Evolutionary conservation across 225 moss, liverwort and hornwort genomes (phyloP).

Genomic region (Physcomitrellopsis africana): DNA sequence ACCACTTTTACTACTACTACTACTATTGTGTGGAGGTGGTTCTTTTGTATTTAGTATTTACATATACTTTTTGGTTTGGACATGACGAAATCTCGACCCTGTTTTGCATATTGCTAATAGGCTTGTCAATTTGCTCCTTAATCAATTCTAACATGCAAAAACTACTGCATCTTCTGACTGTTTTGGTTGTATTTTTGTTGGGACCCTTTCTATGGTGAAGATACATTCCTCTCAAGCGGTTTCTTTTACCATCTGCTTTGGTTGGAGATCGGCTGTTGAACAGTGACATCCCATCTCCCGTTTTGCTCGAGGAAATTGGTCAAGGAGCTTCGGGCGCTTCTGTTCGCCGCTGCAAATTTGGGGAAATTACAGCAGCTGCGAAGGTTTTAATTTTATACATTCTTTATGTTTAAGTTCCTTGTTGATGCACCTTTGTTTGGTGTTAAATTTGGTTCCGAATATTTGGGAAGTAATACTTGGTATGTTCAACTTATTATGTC

Average conservation of each 20-base stretch:
- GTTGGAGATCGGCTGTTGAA: constrained; percentile 43
- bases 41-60: no score
- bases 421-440: not conserved
- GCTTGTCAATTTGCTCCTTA: constrained; percentile 4
- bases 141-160: constrained; percentile 1
- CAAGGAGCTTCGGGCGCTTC: constrained; percentile 93
- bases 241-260: constrained; percentile 60
- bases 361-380: constrained; percentile 76
- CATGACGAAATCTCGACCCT: constrained; percentile 9
- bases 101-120: constrained; percentile 11
- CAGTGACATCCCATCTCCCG: constrained; percentile 48
- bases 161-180: constrained; percentile 4
- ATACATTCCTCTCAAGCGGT: constrained; percentile 85
- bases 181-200: constrained; percentile 7
- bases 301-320: constrained; percentile 82
- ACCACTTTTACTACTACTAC: no score
- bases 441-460: not conserved
- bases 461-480: not conserved
- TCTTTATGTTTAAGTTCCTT: constrained; percentile 17
- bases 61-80: not conserved
- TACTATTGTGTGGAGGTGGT: not conserved
- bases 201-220: constrained; percentile 41
- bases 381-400: constrained; percentile 56
- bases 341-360: constrained; percentile 83
- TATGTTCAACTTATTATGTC: not conserved